Conservation (phyloP, 2,329 filamentous ascomycete genomes). For the Cladosporium velox region DNA sequence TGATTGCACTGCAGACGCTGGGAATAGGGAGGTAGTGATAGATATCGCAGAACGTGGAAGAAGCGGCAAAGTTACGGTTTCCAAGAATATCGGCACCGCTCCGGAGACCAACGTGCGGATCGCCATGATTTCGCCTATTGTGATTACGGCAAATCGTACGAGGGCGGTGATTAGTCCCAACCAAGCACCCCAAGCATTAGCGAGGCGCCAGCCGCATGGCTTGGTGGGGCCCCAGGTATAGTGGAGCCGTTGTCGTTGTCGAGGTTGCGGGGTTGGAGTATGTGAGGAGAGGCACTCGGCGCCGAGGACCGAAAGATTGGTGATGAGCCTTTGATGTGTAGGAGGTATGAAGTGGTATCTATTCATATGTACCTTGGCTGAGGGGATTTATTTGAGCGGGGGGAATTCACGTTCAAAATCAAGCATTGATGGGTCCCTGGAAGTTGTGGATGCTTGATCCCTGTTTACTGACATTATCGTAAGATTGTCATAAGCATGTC, state of each 20-base stretch:
- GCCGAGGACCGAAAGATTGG: not conserved
- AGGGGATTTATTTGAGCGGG: not conserved
- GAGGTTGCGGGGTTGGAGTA: slow-evolving; percentile 2
- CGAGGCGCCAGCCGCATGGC: slow-evolving; percentile 3
- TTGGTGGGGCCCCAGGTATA: slow-evolving; percentile 12
- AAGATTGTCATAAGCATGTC: not conserved
- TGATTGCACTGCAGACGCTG: not conserved
- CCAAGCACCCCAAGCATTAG: slow-evolving; percentile 14
- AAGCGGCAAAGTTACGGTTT: slow-evolving; percentile 1
- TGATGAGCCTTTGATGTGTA: not conserved
- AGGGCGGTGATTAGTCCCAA: slow-evolving; percentile 15
- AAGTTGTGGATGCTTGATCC: not conserved
- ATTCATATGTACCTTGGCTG: not conserved
- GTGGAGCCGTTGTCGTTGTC: slow-evolving; percentile 3
- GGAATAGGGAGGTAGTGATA: not conserved
- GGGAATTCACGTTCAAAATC: not conserved
- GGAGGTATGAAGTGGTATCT: not conserved
- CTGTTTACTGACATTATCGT: not conserved
- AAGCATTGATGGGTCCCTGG: not conserved
- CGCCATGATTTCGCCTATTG: slow-evolving; percentile 4
- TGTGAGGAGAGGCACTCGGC: not conserved
- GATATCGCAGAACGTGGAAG: not conserved
- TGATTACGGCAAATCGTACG: slow-evolving; percentile 11
- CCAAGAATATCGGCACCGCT: not conserved
- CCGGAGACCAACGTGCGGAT: not conserved